Conservation (phyloP, 768 basidiomycete species). For the Podaxis sp. region DNA sequence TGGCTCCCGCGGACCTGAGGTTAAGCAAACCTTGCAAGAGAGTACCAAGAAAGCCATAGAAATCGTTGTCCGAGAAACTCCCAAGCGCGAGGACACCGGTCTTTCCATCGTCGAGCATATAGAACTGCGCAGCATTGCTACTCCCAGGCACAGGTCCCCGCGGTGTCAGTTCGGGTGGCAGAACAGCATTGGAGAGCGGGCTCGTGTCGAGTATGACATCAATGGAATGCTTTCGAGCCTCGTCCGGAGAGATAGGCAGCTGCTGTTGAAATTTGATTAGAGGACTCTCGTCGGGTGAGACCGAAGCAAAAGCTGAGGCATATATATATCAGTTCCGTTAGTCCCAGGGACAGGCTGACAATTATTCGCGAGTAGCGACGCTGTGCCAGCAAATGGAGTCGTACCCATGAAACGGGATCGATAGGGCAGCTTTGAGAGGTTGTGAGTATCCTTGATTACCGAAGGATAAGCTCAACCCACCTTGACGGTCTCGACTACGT, state of each 20-base stretch:
- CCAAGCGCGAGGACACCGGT: slow-evolving; percentile 61
- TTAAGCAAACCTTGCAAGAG: slow-evolving; percentile 46
- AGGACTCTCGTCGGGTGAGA: slow-evolving; percentile 22
- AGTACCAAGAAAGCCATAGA: slow-evolving; percentile 38
- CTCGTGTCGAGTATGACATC: slow-evolving; percentile 51
- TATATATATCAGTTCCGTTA: slow-evolving; percentile 44
- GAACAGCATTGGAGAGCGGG: slow-evolving; percentile 41
- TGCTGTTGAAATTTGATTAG: slow-evolving; percentile 39
- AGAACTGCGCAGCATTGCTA: slow-evolving; percentile 50
- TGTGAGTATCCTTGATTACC: neutral
- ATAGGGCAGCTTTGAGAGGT: slow-evolving; percentile 46
- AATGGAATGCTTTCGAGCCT: slow-evolving; percentile 34
- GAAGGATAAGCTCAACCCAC: slow-evolving; percentile 28
- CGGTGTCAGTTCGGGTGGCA: slow-evolving; percentile 40
- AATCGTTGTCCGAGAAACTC: slow-evolving; percentile 50
- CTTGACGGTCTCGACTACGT: slow-evolving; percentile 38
- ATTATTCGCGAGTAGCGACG: slow-evolving; percentile 50
- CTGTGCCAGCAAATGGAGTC: slow-evolving; percentile 44
- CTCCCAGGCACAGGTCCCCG: slow-evolving; percentile 39
- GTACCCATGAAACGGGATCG: slow-evolving; percentile 48
- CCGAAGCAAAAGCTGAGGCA: slow-evolving; percentile 11
- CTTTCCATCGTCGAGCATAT: slow-evolving; percentile 46
- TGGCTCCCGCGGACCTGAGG: slow-evolving; percentile 49
- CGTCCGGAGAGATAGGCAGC: slow-evolving; percentile 28
- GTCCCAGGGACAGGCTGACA: slow-evolving; percentile 49